Evolutionary conservation across 257 asterid species (phyloP), one percentile per base, ranked within the genome.

Genomic region (Cynanchum wilfordii): DNA sequence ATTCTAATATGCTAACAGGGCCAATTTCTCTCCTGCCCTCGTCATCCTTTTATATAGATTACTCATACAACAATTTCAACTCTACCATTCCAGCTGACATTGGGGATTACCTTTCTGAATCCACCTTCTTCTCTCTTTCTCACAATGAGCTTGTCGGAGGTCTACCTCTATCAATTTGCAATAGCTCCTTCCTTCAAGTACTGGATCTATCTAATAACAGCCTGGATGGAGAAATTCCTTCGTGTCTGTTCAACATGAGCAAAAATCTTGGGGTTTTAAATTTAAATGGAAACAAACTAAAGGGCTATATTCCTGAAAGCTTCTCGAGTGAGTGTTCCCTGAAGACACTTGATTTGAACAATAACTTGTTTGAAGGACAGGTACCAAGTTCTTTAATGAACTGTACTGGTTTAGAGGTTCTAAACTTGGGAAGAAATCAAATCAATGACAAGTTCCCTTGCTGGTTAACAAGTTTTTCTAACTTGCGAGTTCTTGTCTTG

Each of bases 211-310:
- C 68, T 33, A 4, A 63, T 63, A 63, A 63, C 36, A 30, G 68
- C 59, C 47, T 72, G 24, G 22, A 45, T 60, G 76, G 76, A n/a
- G 17, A 22, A 44, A 42, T 59, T 38, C 76, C 76, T 52, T 13
- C 68, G 1, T 72, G 76, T 72, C 45, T 72, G 47, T 60, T 72
- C 60, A 59, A 44, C 30, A 25, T 62, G 76, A 72, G 76, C 69
- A 57, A 7, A 6, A 27, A 33, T 19, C 70, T 72, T 33, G 69
- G 30, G 58, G 68, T 72, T 5, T 40, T 72, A 25, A 72, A 59
- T 22, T 36, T 72, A 4, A 33, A 69, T 47, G 59, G 69, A 10
- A 72, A 72, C 49, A 59, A 72, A 20, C n/a, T 60, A 1, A 30
- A 59, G 55, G 76, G 76, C 30, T 16, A 44, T 15, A 60, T 72